phyloP scores from a whole-genome alignment of 1,284 basidiomycete species.

The Agroathelia rolfsii region DNA sequence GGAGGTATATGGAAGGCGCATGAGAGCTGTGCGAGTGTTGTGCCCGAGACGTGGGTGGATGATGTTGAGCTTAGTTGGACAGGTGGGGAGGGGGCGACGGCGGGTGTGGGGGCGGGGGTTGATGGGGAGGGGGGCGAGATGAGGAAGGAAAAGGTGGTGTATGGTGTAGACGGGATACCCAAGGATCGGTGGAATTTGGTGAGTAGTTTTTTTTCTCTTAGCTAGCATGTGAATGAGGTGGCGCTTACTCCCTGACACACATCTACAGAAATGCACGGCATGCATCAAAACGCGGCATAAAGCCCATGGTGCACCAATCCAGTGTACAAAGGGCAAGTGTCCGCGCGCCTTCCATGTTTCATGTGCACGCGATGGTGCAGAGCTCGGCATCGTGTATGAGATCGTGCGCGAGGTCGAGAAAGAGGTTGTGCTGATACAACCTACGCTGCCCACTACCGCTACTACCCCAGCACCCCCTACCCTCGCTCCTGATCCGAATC shows the following conservation, averaged over 20 bases:
- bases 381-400: conserved; percentile 46
- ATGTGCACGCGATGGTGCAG: conserved; percentile 63
- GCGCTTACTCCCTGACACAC: conserved; percentile 9
- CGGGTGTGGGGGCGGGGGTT: conserved; percentile 29
- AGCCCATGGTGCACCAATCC: conserved; percentile 82
- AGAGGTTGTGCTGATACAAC: conserved; percentile 55
- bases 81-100: conserved; percentile 40
- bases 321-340: conserved; percentile 91
- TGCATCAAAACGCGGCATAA: conserved; percentile 64
- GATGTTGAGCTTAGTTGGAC: conserved; percentile 41
- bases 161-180: conserved; percentile 77
- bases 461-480: conserved; percentile 15
- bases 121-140: conserved; percentile 29
- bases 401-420: conserved; percentile 65
- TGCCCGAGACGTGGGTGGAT: conserved; percentile 84
- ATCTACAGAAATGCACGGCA: conserved; percentile 72
- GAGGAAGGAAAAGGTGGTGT: conserved; percentile 33
- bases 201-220: conserved; percentile 20
- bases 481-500: too few species aligned
- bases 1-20: conserved; percentile 59
- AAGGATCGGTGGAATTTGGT: conserved; percentile 89
- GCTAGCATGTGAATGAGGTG: conserved; percentile 1
- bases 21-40: conserved; percentile 63
- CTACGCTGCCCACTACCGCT: conserved; percentile 12
- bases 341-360: conserved; percentile 89